A percentile compares a stretch with the other conserved stretches of the same genome.
Evolutionary conservation across 805 yeast genomes (phyloP).

Genomic region (Schwanniomyces sp.): DNA sequence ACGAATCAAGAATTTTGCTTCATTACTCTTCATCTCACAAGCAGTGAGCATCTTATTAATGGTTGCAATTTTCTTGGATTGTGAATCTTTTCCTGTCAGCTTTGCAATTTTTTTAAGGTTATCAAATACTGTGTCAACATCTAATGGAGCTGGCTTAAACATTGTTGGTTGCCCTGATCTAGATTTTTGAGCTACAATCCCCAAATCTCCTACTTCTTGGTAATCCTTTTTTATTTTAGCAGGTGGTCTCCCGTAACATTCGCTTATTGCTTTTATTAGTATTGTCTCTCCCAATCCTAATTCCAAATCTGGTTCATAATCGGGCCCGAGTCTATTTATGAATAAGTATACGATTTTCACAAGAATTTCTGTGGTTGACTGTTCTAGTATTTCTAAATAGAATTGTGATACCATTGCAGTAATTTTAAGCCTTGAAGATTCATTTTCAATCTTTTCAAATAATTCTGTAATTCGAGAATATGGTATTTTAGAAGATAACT

Average conservation of each 20-base stretch:
- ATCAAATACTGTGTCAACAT: constrained; percentile 69
- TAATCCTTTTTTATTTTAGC: constrained; percentile 72
- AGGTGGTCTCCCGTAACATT: constrained; percentile 80
- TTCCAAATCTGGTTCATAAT: constrained; percentile 87
- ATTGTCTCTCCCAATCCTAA: constrained; percentile 91
- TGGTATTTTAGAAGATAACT: constrained; percentile 19
- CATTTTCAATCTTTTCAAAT: constrained; percentile 76
- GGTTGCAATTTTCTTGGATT: constrained; percentile 68
- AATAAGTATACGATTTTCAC: constrained; percentile 77
- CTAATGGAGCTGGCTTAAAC: constrained; percentile 87
- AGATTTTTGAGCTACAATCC: constrained; percentile 81
- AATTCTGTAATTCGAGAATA: constrained; percentile 53
- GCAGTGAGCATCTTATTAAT: constrained; percentile 85
- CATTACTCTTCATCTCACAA: constrained; percentile 64
- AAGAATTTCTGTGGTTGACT: constrained; percentile 45
- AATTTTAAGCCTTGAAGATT: constrained; percentile 81
- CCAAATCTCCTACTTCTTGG: constrained; percentile 84
- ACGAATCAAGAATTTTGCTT: constrained; percentile 87
- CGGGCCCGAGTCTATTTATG: constrained; percentile 91
- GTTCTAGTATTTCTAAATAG: constrained; percentile 60
- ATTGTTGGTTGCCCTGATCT: constrained; percentile 85
- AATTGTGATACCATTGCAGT: constrained; percentile 73
- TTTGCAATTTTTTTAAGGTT: constrained; percentile 76
- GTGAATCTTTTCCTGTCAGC: constrained; percentile 79
- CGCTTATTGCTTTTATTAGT: constrained; percentile 83